Conservation (phyloP, 169 alveolate genomes). For the Plasmodium coatneyi region DNA sequence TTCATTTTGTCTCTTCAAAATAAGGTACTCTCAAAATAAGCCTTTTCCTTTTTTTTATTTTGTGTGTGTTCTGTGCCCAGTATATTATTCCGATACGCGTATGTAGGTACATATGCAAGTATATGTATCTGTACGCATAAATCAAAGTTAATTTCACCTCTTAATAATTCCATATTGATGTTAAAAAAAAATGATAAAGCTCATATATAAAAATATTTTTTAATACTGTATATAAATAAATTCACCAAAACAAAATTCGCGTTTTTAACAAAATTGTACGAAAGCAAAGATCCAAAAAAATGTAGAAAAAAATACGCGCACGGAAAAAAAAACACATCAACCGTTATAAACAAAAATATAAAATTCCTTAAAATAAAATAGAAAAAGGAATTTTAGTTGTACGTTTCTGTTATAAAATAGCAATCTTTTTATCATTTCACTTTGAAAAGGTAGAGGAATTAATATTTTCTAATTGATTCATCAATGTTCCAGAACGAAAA, state of each 20-base stretch:
- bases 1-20: constrained; percentile 54
- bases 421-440: constrained; percentile 4
- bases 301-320: constrained; percentile 10
- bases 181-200: constrained; percentile 8
- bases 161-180: neutral
- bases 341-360: neutral
- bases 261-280: neutral
- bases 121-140: neutral
- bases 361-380: neutral
- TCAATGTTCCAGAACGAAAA: neutral
- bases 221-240: neutral
- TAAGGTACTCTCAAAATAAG: constrained; percentile 7
- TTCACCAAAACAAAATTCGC: neutral
- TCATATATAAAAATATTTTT: neutral
- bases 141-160: neutral
- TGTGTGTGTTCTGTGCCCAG: constrained; percentile 3
- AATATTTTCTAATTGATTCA: neutral
- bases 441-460: constrained; percentile 1
- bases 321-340: neutral
- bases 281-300: neutral
- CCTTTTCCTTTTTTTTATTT: constrained; percentile 12
- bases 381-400: neutral
- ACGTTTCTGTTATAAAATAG: neutral
- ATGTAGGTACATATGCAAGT: neutral
- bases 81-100: constrained; percentile 1